These are phyloP conservation scores for Amanita rubescens DNA, from an alignment of 768 basidiomycete species.

Conservation along the genomic window DNA sequence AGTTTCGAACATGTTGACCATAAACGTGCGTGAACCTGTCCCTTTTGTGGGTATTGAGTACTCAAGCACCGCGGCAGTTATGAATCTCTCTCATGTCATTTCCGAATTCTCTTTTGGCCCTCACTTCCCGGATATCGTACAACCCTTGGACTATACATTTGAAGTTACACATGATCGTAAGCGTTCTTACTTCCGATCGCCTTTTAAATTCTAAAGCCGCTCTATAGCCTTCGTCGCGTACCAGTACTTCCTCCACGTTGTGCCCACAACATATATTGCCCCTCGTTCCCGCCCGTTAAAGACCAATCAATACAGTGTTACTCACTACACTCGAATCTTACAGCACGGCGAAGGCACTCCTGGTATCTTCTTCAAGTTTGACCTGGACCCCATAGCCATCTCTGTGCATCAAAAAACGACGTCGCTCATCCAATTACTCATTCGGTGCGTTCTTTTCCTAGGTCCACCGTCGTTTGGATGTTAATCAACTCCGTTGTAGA, in stretches of 20 bases:
- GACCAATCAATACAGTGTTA: conserved; percentile 80
- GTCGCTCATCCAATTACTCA: conserved; percentile 69
- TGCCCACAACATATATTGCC: conserved; percentile 89
- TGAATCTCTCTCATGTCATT: too few species aligned
- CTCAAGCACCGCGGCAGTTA: too few species aligned
- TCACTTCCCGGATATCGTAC: too few species aligned
- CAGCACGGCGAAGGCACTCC: conserved; percentile 77
- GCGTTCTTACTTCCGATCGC: conserved; percentile 20
- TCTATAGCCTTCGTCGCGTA: too few species aligned
- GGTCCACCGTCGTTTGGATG: not conserved
- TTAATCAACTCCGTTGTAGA: conserved; percentile 21
- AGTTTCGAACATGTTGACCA: conserved; percentile 87
- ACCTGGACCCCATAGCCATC: conserved; percentile 79
- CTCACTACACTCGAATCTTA: too few species aligned
- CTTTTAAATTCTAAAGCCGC: conserved; percentile 2
- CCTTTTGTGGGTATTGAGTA: too few species aligned
- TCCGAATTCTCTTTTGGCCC: too few species aligned
- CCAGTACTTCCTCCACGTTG: conserved; percentile 89
- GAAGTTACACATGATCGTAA: conserved; percentile 63
- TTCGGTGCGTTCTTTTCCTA: conserved; percentile 36
- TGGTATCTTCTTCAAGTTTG: conserved; percentile 98
- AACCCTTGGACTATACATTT: conserved; percentile 77
- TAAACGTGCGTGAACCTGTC: conserved; percentile 43
- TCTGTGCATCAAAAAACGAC: conserved; percentile 90
- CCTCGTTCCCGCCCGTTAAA: conserved; percentile 55